A percentile compares a stretch with the other conserved stretches of the same genome.
Evolutionary conservation across 2,329 filamentous ascomycete genomes (phyloP).

Genomic region (Gliomastix tumulicola): DNA sequence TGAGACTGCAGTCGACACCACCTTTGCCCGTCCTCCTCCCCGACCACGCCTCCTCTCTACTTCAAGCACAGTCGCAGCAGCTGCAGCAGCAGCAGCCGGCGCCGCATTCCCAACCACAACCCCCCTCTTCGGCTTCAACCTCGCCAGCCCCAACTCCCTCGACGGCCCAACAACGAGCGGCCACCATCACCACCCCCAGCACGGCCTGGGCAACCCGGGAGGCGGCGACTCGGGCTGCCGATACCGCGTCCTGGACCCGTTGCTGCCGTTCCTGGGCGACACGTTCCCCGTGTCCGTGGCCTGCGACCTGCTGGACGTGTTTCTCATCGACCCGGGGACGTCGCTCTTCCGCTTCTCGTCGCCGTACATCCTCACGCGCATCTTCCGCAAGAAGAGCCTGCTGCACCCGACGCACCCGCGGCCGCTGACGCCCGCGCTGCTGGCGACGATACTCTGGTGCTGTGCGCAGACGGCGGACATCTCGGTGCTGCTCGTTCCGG

Average conservation of each 20-base stretch:
- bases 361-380: slow-evolving; percentile 37
- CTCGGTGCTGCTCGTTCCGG: slow-evolving; percentile 29
- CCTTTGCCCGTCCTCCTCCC: too few relatives aligned
- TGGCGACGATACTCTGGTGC: slow-evolving; percentile 40
- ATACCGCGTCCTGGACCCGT: slow-evolving; percentile 31
- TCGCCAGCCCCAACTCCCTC: slow-evolving; percentile 1
- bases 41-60: too few relatives aligned
- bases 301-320: slow-evolving; percentile 39
- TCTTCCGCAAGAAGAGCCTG: slow-evolving; percentile 36
- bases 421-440: slow-evolving; percentile 31
- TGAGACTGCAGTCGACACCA: too few relatives aligned
- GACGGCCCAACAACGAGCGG: slow-evolving; percentile 12
- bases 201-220: slow-evolving; percentile 9
- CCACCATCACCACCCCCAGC: not conserved
- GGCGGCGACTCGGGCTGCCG: slow-evolving; percentile 19
- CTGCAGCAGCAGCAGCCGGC: too few relatives aligned
- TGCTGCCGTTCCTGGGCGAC: slow-evolving; percentile 28
- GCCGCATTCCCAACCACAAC: slow-evolving; percentile 8
- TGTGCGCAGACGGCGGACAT: slow-evolving; percentile 39
- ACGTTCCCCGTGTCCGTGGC: slow-evolving; percentile 32
- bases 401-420: slow-evolving; percentile 30
- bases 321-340: slow-evolving; percentile 34
- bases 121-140: slow-evolving; percentile 11
- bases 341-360: slow-evolving; percentile 35
- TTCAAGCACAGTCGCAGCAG: too few relatives aligned